phyloP scores from a whole-genome alignment of 2,329 filamentous ascomycete genomes.

The Talaromyces amestolkiae region DNA sequence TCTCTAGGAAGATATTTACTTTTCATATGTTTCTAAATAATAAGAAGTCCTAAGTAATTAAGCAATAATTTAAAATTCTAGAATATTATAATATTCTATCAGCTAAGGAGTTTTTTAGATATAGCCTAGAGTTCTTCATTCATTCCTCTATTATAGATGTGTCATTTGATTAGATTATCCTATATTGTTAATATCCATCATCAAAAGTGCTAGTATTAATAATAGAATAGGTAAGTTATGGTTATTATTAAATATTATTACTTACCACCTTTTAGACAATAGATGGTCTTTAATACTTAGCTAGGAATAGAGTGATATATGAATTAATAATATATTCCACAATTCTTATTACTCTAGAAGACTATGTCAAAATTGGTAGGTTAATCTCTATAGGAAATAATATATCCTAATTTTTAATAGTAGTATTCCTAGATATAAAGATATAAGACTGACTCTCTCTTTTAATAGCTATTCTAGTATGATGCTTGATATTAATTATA shows the following conservation, averaged over 20 bases:
- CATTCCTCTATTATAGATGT: not conserved
- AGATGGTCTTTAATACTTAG: not conserved
- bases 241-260: not conserved
- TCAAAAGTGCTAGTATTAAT: not conserved
- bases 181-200: not conserved
- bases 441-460: not conserved
- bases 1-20: not conserved
- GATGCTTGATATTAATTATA: not conserved
- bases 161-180: not conserved
- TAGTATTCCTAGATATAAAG: not conserved
- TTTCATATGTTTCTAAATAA: not conserved
- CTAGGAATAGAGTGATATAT: not conserved
- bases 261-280: not conserved
- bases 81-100: not conserved
- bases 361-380: not conserved
- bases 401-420: too few relatives aligned
- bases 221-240: not conserved
- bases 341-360: not conserved
- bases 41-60: not conserved
- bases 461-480: not conserved
- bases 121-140: not conserved
- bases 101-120: not conserved
- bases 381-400: not conserved
- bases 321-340: not conserved
- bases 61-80: not conserved